These are phyloP conservation scores for Haplographium delicatum DNA, from an alignment of 495 filamentous ascomycete species.

Conservation along the genomic window DNA sequence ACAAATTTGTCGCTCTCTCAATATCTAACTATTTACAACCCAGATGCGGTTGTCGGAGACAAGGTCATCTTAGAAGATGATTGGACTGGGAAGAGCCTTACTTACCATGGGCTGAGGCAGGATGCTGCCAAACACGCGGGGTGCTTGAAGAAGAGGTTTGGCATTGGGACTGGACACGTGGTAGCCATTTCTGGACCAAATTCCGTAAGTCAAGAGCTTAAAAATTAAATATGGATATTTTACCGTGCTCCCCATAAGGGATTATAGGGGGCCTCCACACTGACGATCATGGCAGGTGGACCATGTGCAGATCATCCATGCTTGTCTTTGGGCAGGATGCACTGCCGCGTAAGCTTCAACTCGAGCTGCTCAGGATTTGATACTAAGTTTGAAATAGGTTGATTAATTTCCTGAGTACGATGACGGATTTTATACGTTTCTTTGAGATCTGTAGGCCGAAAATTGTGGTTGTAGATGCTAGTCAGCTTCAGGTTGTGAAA, in stretches of 20 bases:
- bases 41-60: not conserved
- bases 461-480: not conserved
- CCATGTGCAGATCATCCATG: not conserved
- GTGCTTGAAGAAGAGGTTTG: not conserved
- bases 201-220: not conserved
- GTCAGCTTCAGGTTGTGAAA: not conserved
- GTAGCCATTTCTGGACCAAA: not conserved
- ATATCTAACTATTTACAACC: conserved; percentile 1
- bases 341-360: not conserved
- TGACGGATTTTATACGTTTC: not conserved
- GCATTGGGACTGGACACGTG: not conserved
- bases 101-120: not conserved
- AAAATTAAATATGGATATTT: no score
- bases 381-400: not conserved
- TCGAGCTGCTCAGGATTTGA: not conserved
- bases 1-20: not conserved
- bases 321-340: not conserved
- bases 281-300: conserved; percentile 2
- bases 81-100: not conserved
- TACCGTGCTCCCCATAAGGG: no score
- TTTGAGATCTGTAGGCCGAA: not conserved
- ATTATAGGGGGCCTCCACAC: no score
- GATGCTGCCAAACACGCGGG: not conserved
- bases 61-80: conserved; percentile 1
- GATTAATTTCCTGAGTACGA: not conserved